Evolutionary conservation across 1,284 basidiomycete genomes (phyloP).

Genomic region (Filobasidium uniguttulatum): DNA sequence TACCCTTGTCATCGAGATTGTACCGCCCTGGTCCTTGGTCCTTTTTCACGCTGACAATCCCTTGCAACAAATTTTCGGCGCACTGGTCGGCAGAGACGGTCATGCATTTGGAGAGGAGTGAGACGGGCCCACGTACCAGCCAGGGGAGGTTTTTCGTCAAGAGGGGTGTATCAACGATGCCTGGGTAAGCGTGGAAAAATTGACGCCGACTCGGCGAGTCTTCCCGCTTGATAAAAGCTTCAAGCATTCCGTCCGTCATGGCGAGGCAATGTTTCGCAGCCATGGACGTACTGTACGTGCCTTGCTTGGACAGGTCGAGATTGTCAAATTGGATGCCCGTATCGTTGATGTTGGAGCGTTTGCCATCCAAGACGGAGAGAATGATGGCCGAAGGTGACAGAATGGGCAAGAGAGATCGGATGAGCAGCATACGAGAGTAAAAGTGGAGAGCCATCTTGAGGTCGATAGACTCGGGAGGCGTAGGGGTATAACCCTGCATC

Average conservation of each 20-base stretch:
- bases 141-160: constrained; percentile 4
- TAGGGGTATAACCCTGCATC: constrained; percentile 12
- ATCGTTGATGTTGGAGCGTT: constrained; percentile 3
- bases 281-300: constrained; percentile 8
- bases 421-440: constrained; percentile 16
- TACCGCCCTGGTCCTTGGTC: background rate
- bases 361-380: constrained; percentile 15
- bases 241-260: constrained; percentile 12
- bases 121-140: constrained; percentile 1
- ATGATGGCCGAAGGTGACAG: constrained; percentile 12
- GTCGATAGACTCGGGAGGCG: constrained; percentile 10
- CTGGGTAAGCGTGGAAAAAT: constrained; percentile 15
- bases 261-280: constrained; percentile 12
- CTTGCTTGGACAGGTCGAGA: constrained; percentile 9
- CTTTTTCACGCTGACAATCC: background rate
- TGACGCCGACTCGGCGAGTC: background rate
- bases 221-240: constrained; percentile 6
- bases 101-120: background rate
- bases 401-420: constrained; percentile 9
- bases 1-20: constrained; percentile 14
- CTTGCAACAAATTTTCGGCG: constrained; percentile 6
- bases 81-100: constrained; percentile 11
- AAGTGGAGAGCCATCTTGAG: constrained; percentile 16
- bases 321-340: constrained; percentile 13
- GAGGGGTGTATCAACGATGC: constrained; percentile 12